Conservation (phyloP, 2,329 filamentous ascomycete genomes). For the Metarhizium guizhouense region DNA sequence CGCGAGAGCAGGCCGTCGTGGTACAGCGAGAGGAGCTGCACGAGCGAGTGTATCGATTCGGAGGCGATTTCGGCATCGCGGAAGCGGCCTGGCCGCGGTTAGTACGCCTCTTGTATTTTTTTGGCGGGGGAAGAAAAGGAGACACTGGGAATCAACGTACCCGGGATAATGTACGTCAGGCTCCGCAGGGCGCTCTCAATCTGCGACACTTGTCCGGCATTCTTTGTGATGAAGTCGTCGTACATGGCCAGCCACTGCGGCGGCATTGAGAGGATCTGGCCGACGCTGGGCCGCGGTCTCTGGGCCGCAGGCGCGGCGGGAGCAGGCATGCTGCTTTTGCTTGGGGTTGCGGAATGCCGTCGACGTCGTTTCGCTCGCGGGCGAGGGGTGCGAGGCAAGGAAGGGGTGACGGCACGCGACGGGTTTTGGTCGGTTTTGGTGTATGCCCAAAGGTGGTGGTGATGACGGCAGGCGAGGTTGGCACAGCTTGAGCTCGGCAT, state of each 20-base stretch:
- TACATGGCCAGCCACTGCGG: conserved; percentile 64
- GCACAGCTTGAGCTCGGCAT: too few species aligned
- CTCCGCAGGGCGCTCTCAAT: conserved; percentile 90
- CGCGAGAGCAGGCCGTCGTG: conserved; percentile 79
- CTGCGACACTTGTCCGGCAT: conserved; percentile 85
- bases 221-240: conserved; percentile 88
- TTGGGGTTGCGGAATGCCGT: too few species aligned
- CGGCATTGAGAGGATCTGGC: conserved; percentile 24
- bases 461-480: too few species aligned
- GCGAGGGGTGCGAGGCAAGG: too few species aligned
- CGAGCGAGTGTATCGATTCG: conserved; percentile 80
- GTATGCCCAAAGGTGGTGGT: too few species aligned
- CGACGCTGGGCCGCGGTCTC: background rate
- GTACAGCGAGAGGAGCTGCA: conserved; percentile 85
- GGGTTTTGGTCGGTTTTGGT: too few species aligned
- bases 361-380: too few species aligned
- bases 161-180: conserved; percentile 91
- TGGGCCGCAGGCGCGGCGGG: background rate
- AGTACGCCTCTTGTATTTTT: too few species aligned
- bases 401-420: too few species aligned
- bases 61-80: conserved; percentile 91
- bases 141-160: conserved; percentile 25
- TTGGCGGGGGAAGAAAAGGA: too few species aligned
- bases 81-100: conserved; percentile 52
- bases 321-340: background rate